Conservation (phyloP, 2,329 filamentous ascomycete species). For the Penicillium sp. region DNA sequence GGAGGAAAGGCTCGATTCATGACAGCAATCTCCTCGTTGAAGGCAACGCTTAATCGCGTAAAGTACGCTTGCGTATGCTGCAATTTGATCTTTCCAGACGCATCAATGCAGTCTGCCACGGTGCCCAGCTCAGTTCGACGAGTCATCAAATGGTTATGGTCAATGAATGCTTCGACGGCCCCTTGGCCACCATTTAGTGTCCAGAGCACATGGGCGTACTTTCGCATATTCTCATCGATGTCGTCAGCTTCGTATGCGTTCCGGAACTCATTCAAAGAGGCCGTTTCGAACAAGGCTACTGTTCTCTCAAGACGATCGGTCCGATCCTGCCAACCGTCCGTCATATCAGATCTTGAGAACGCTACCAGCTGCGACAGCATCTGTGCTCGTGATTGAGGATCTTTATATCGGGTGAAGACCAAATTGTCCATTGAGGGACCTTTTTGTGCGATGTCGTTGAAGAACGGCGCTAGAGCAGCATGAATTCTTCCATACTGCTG, state of each 20-base stretch:
- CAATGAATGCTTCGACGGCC: conserved; percentile 77
- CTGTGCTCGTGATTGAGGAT: conserved; percentile 83
- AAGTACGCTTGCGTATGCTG: conserved; percentile 80
- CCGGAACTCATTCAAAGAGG: conserved; percentile 85
- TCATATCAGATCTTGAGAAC: conserved; percentile 76
- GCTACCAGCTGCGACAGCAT: conserved; percentile 75
- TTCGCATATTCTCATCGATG: conserved; percentile 78
- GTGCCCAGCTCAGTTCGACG: conserved; percentile 66
- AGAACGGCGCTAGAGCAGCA: conserved; percentile 80
- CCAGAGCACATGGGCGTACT: conserved; percentile 81
- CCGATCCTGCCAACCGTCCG: conserved; percentile 65
- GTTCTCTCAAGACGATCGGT: conserved; percentile 68
- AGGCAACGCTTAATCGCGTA: conserved; percentile 62
- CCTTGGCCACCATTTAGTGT: conserved; percentile 73
- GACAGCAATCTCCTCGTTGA: conserved; percentile 75
- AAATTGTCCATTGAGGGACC: conserved; percentile 69
- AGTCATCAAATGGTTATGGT: conserved; percentile 78
- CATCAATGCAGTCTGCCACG: conserved; percentile 74
- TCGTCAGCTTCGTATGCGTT: conserved; percentile 86
- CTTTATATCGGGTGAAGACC: conserved; percentile 78
- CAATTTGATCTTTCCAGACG: conserved; percentile 63
- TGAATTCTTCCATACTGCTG: conserved; percentile 90
- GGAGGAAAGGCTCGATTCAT: conserved; percentile 79
- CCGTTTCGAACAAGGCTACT: conserved; percentile 79
- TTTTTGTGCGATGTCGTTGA: conserved; percentile 69